Percentiles rank a stretch among this genome's conserved stretches.
Conservation (phyloP, 768 basidiomycete genomes). For the Tricholoma saponaceum region DNA sequence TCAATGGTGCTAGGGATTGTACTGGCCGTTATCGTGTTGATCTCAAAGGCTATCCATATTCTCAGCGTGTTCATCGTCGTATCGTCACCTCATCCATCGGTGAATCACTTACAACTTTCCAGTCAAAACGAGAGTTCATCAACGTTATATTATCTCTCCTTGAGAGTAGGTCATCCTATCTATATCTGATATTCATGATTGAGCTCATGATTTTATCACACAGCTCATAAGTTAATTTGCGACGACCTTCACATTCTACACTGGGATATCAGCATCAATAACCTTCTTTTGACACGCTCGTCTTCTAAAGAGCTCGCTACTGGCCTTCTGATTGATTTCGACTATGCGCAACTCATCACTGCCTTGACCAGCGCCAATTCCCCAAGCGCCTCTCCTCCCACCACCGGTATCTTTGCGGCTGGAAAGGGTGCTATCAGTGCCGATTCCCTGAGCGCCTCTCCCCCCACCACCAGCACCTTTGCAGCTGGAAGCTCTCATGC, state of each 20-base stretch:
- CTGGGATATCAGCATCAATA: background rate
- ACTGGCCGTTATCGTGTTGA: background rate
- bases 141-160: background rate
- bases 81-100: background rate
- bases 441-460: background rate
- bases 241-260: background rate
- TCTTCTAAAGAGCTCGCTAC: background rate
- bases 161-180: background rate
- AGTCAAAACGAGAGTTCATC: background rate
- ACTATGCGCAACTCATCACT: background rate
- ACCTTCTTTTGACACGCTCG: background rate
- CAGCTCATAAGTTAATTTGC: background rate
- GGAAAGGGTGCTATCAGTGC: background rate
- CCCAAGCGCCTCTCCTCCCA: background rate
- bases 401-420: background rate
- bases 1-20: background rate
- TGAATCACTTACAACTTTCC: background rate
- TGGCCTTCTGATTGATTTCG: background rate
- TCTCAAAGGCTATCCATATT: background rate
- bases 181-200: background rate
- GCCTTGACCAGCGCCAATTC: background rate
- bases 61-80: background rate
- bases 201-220: background rate
- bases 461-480: background rate
- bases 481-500: too few relatives aligned